Conservation (phyloP, 371 early-diverging fungal genomes). For the Chytridiales sp. region DNA sequence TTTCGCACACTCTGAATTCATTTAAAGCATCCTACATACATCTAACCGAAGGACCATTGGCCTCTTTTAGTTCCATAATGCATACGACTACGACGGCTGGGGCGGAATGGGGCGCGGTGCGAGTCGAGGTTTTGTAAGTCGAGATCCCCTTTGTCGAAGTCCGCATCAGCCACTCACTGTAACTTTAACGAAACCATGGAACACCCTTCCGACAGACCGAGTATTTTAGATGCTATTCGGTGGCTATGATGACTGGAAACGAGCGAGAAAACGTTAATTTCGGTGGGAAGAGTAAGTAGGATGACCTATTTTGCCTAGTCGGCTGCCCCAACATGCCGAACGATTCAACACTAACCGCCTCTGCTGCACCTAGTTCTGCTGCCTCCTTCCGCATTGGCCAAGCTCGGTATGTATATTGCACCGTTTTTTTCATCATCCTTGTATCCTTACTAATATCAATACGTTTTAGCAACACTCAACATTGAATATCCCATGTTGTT, state of each 20-base stretch:
- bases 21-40: no score
- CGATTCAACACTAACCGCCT: neutral
- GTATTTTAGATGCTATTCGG: conserved; percentile 75
- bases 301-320: neutral
- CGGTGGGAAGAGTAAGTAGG: conserved; percentile 76
- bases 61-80: no score
- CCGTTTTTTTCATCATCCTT: neutral
- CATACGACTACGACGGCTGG: no score
- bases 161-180: no score
- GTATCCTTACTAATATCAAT: neutral
- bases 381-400: conserved; percentile 86
- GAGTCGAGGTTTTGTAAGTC: conserved; percentile 1
- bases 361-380: conserved; percentile 63
- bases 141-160: no score
- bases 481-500: conserved; percentile 94
- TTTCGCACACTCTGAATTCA: no score
- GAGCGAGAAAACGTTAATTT: conserved; percentile 75
- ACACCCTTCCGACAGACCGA: no score
- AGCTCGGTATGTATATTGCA: conserved; percentile 61
- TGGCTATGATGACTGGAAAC: conserved; percentile 78
- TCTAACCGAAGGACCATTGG: no score
- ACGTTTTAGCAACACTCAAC: conserved; percentile 69
- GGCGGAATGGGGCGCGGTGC: no score
- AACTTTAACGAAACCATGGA: no score
- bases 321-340: neutral